phyloP scores from a whole-genome alignment of 2,329 filamentous ascomycete genomes.

The Sporothrix sp. region DNA sequence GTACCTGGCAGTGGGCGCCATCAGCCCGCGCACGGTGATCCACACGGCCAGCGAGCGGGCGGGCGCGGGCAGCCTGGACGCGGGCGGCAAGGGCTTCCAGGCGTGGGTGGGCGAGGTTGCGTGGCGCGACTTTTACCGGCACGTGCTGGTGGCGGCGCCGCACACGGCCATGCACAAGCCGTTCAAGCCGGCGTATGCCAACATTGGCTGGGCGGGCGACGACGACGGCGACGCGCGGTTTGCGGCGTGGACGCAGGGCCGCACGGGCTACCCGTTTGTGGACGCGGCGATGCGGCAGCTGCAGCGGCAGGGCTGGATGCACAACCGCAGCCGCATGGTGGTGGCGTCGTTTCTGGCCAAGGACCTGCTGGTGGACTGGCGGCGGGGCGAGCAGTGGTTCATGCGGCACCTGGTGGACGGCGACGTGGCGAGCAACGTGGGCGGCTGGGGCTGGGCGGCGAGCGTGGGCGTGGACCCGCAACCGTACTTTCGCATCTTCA shows the following conservation, averaged over 20 bases:
- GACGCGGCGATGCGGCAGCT: slow-evolving; percentile 81
- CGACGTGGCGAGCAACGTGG: slow-evolving; percentile 70
- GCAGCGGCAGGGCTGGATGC: slow-evolving; percentile 61
- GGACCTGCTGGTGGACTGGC: slow-evolving; percentile 74
- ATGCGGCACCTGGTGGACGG: slow-evolving; percentile 74
- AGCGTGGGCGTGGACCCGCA: slow-evolving; percentile 36
- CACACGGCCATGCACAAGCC: slow-evolving; percentile 62
- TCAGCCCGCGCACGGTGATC: slow-evolving; percentile 58
- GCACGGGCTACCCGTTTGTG: slow-evolving; percentile 72
- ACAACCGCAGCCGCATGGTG: slow-evolving; percentile 79
- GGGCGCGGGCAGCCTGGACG: slow-evolving; percentile 54
- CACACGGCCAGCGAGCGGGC: slow-evolving; percentile 50
- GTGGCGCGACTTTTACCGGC: slow-evolving; percentile 83
- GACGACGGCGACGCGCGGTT: slow-evolving; percentile 49
- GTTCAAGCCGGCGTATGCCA: slow-evolving; percentile 72
- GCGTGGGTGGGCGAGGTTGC: slow-evolving; percentile 76
- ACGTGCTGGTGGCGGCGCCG: slow-evolving; percentile 77
- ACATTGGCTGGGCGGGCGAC: slow-evolving; percentile 75
- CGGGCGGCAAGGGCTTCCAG: slow-evolving; percentile 54
- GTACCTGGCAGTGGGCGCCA: slow-evolving; percentile 56
- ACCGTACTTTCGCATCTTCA: slow-evolving; percentile 87
- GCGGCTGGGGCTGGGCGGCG: slow-evolving; percentile 44
- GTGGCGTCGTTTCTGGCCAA: slow-evolving; percentile 73
- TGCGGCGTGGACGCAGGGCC: slow-evolving; percentile 61
- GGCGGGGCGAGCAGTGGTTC: slow-evolving; percentile 70